Evolutionary conservation across 208 protist genomes (phyloP).

Genomic region (Leishmania gerbilli): DNA sequence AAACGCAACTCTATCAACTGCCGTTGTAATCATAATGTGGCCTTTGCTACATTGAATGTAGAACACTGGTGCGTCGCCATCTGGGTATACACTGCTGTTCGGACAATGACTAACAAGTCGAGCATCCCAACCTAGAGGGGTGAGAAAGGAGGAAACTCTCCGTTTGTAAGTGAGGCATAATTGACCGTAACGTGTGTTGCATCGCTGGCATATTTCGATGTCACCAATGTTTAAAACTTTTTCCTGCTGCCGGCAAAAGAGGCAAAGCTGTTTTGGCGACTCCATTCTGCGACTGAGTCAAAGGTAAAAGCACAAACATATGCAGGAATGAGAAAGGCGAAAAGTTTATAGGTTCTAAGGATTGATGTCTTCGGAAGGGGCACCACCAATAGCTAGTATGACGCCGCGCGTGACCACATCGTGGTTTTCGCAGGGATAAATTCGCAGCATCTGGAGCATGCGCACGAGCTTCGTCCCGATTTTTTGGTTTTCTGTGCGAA

Average conservation of each 20-base stretch:
- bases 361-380: no score
- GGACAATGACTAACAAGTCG: conserved; percentile 11
- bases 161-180: conserved; percentile 16
- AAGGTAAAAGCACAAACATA: not conserved
- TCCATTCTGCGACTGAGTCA: conserved; percentile 9
- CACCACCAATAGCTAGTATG: not conserved
- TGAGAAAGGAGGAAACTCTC: not conserved
- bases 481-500: not conserved
- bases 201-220: conserved; percentile 21
- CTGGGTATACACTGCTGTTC: conserved; percentile 7
- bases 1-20: conserved; percentile 25
- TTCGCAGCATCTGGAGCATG: not conserved
- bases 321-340: not conserved
- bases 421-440: no score
- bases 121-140: conserved; percentile 13
- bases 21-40: conserved; percentile 12
- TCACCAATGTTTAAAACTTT: not conserved
- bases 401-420: not conserved
- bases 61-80: conserved; percentile 14
- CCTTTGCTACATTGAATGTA: conserved; percentile 25
- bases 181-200: conserved; percentile 13
- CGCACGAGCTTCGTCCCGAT: not conserved
- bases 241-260: conserved; percentile 19
- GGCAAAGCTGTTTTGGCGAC: conserved; percentile 9
- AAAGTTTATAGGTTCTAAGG: not conserved